Base-by-base conservation (phyloP, 345 rosid species). In the Viola odorata region DNA sequence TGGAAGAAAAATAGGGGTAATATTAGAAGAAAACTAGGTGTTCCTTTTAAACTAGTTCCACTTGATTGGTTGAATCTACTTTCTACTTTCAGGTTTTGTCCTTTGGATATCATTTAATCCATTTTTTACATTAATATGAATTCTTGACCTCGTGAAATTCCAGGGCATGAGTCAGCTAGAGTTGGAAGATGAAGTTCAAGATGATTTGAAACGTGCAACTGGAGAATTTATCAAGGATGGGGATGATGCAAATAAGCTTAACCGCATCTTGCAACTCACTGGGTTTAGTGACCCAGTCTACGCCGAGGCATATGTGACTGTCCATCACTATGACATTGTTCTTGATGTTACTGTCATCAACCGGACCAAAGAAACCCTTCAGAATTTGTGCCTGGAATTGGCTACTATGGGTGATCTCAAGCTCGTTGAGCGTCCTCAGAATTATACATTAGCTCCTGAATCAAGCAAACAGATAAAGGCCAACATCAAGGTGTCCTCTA, bases 121-220 rank as follows among this genome's bases (percentile, higher is more conserved):
- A n/a, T n/a, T n/a, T n/a, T n/a, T n/a, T n/a, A n/a, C n/a, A n/a
- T n/a, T n/a, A n/a, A n/a, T n/a, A n/a, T n/a, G n/a, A n/a, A n/a
- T n/a, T n/a, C n/a, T n/a, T n/a, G n/a, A n/a, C n/a, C n/a, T 53
- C 50, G 44, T 8, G 8, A 42, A 53, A 32, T 62, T 64, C 36
- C 80, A 94, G 99, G 99, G 99, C 55, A 94, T 94, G 99, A 94
- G 99, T 75, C 99, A 86, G 80, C 90, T 94, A 63, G 99, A 94
- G 74, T 80, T 94, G 87, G 99, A 94, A 80, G 99, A 94, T 77
- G 91, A 86, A 69, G 97, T 92, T 60, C 94, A 92, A 77, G 98
- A 92, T 69, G 98, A 92, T 79, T 75, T 92, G 36, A 92, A 94
- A 70, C 96, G 99, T 56, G 99, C 99, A 44, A 94, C 99, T 47